Evolutionary conservation across 1,284 basidiomycete genomes (phyloP).

Genomic region (Thecaphora thlaspeos): DNA sequence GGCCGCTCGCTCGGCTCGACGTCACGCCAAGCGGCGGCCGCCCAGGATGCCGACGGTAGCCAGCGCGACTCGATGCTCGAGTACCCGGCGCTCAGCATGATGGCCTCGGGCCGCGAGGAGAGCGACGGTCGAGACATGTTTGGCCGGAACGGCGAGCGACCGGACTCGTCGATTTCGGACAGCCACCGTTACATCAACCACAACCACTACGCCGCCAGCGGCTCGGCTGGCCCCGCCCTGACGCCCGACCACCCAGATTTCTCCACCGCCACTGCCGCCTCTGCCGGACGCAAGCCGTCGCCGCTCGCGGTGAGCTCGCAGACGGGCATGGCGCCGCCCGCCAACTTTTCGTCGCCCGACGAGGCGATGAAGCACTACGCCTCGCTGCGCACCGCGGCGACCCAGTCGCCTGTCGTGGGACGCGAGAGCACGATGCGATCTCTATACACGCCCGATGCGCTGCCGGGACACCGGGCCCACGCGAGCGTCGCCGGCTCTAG

Average conservation of each 20-base stretch:
- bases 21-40: not conserved
- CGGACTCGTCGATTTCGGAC: constrained; percentile 8
- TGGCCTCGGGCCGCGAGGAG: constrained; percentile 30
- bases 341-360: constrained; percentile 44
- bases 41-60: constrained; percentile 3
- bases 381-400: constrained; percentile 29
- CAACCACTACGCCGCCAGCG: constrained; percentile 24
- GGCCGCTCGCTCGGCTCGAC: constrained; percentile 3
- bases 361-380: constrained; percentile 52
- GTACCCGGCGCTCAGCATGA: constrained; percentile 44
- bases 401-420: constrained; percentile 6
- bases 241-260: constrained; percentile 1
- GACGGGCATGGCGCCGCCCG: constrained; percentile 49
- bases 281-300: not conserved
- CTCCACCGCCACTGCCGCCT: constrained; percentile 1
- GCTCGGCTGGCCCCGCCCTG: not conserved
- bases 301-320: constrained; percentile 6
- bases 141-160: constrained; percentile 9
- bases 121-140: constrained; percentile 42
- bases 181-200: constrained; percentile 36
- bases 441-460: constrained; percentile 41
- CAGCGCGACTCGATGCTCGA: constrained; percentile 45
- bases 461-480: constrained; percentile 23
- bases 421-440: constrained; percentile 22
- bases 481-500: constrained; percentile 38